These are phyloP conservation scores for Cytospora piceae DNA, from an alignment of 2,329 filamentous ascomycete species.

Conservation along the genomic window DNA sequence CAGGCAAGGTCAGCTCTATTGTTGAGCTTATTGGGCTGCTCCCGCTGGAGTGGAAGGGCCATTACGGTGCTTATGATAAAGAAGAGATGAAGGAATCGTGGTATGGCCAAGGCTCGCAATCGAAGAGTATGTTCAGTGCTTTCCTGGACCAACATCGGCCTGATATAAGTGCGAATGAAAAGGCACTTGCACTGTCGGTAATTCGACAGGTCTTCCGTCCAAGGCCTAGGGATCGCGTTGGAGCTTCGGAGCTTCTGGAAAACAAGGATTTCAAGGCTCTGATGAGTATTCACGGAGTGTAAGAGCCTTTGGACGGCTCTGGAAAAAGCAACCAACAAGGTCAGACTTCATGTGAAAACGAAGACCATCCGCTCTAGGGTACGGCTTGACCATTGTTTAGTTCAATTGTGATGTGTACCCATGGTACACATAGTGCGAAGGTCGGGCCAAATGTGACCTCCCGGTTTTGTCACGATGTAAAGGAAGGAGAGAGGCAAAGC, in stretches of 20 bases:
- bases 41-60: constrained; percentile 1
- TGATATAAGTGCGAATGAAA: background rate
- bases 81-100: background rate
- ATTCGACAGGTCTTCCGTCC: background rate
- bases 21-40: background rate
- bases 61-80: background rate
- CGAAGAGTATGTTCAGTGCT: background rate
- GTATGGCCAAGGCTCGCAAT: background rate
- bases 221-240: background rate
- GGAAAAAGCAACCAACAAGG: too few species aligned
- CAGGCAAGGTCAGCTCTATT: background rate
- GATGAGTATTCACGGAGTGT: constrained; percentile 2
- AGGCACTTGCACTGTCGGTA: constrained; percentile 5
- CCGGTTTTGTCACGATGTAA: too few species aligned
- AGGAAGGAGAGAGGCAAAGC: too few species aligned
- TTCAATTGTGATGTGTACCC: too few species aligned
- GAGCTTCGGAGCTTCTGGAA: constrained; percentile 4
- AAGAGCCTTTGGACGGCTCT: too few species aligned
- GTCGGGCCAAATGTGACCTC: too few species aligned
- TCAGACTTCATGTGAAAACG: too few species aligned
- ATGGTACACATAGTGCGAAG: too few species aligned
- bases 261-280: constrained; percentile 9
- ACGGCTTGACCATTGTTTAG: too few species aligned
- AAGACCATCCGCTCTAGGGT: too few species aligned
- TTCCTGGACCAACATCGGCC: constrained; percentile 13